These are phyloP conservation scores for Xerocomus brunneocitrinus DNA, from an alignment of 768 basidiomycete species.

Conservation along the genomic window DNA sequence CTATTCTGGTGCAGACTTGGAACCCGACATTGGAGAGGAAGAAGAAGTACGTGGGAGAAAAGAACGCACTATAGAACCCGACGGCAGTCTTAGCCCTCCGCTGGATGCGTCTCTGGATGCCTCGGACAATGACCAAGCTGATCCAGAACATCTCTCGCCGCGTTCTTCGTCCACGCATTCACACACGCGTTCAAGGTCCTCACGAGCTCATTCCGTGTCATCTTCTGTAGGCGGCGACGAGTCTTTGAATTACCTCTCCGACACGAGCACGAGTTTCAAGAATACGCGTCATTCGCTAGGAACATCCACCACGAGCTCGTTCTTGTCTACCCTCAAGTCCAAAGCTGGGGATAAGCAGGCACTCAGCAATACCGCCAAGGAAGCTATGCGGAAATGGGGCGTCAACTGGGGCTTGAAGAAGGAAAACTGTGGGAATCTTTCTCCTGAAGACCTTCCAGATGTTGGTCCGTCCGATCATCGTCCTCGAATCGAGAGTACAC, in stretches of 20 bases:
- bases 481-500: constrained; percentile 32
- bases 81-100: constrained; percentile 28
- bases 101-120: constrained; percentile 6
- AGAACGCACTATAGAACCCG: constrained; percentile 33
- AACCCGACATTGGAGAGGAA: constrained; percentile 26
- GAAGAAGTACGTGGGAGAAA: constrained; percentile 18
- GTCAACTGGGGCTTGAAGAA: constrained; percentile 73
- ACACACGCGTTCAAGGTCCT: constrained; percentile 24
- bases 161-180: constrained; percentile 48
- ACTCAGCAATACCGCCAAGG: constrained; percentile 77
- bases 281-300: constrained; percentile 43
- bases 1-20: constrained; percentile 39
- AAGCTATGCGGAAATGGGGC: constrained; percentile 90
- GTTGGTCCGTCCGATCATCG: constrained; percentile 36
- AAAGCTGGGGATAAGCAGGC: constrained; percentile 82
- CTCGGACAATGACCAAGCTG: constrained; percentile 21
- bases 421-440: constrained; percentile 34
- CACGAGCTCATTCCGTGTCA: constrained; percentile 35
- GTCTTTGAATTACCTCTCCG: constrained; percentile 30
- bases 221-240: constrained; percentile 30
- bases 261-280: constrained; percentile 26
- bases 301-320: constrained; percentile 40
- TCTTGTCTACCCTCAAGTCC: constrained; percentile 76
- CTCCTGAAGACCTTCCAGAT: constrained; percentile 42
- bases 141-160: constrained; percentile 19